A percentile compares a stretch with the other conserved stretches of the same genome.
phyloP scores from a whole-genome alignment of 495 filamentous ascomycete species.

The Corynascus novoguineensis region DNA sequence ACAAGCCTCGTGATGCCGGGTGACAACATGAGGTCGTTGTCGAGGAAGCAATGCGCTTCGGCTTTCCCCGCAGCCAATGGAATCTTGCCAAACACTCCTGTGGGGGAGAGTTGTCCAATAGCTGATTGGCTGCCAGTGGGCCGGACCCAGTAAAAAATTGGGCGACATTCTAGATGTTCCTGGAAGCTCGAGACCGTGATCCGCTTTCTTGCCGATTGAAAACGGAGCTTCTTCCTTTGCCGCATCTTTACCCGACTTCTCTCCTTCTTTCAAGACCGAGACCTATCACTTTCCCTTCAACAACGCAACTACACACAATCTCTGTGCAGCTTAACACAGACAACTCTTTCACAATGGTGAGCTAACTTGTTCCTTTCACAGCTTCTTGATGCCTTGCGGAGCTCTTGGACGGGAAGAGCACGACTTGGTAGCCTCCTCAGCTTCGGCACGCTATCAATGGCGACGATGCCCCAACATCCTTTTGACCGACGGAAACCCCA shows the following conservation, averaged over 20 bases:
- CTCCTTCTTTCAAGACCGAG: too few relatives aligned
- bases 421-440: neutral
- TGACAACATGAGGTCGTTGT: neutral
- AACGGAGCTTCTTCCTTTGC: slow-evolving; percentile 13
- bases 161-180: slow-evolving; percentile 31
- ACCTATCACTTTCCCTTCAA: neutral
- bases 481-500: neutral
- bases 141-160: slow-evolving; percentile 26
- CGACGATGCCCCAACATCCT: neutral
- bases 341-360: slow-evolving; percentile 20
- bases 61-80: slow-evolving; percentile 12
- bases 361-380: neutral
- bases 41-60: neutral
- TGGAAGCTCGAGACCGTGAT: slow-evolving; percentile 27
- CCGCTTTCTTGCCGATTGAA: slow-evolving; percentile 12
- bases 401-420: neutral
- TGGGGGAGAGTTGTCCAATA: slow-evolving; percentile 17
- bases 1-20: neutral
- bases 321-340: neutral
- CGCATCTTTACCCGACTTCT: neutral
- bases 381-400: neutral
- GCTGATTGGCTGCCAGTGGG: slow-evolving; percentile 8
- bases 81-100: neutral
- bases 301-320: neutral
- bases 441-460: neutral